phyloP scores from a whole-genome alignment of 345 rosid genomes.

The Iberis pinnata region DNA sequence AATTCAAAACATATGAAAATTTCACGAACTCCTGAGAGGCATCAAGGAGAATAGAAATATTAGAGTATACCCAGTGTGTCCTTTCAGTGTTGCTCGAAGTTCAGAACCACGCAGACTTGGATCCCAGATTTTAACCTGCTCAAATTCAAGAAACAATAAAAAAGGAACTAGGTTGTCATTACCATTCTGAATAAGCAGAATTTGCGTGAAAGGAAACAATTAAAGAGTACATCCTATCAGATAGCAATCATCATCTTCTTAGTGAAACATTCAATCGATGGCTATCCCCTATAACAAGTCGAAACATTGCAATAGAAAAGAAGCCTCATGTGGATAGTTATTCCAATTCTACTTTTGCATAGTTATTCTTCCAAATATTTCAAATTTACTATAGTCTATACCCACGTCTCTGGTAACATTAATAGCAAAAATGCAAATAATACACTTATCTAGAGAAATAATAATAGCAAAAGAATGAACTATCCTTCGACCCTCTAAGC shows the following conservation, averaged over 20 bases:
- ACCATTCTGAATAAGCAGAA: constrained; percentile 7
- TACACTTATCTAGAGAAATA: constrained; percentile 1
- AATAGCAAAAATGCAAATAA: constrained; percentile 5
- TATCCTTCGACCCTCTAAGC: background rate
- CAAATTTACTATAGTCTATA: constrained; percentile 12
- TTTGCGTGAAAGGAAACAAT: constrained; percentile 3
- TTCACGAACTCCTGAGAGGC: background rate
- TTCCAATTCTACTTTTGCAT: constrained; percentile 13
- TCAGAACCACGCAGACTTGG: constrained; percentile 98
- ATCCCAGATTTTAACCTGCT: constrained; percentile 98
- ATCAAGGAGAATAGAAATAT: constrained; percentile 9
- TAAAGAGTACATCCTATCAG: constrained; percentile 5
- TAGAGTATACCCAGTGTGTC: constrained; percentile 69
- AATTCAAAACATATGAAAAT: constrained; percentile 10
- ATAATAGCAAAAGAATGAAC: constrained; percentile 13
- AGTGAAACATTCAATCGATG: background rate
- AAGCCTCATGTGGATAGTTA: background rate
- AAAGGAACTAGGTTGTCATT: background rate
- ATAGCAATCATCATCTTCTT: background rate
- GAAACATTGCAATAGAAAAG: background rate
- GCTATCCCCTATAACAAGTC: background rate
- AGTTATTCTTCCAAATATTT: constrained; percentile 9
- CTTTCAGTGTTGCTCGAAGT: constrained; percentile 88
- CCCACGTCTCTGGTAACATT: background rate
- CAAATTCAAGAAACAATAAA: constrained; percentile 14